Evolutionary conservation across 2,329 filamentous ascomycete species (phyloP).

Genomic region (Sodiomyces alkalinus): DNA sequence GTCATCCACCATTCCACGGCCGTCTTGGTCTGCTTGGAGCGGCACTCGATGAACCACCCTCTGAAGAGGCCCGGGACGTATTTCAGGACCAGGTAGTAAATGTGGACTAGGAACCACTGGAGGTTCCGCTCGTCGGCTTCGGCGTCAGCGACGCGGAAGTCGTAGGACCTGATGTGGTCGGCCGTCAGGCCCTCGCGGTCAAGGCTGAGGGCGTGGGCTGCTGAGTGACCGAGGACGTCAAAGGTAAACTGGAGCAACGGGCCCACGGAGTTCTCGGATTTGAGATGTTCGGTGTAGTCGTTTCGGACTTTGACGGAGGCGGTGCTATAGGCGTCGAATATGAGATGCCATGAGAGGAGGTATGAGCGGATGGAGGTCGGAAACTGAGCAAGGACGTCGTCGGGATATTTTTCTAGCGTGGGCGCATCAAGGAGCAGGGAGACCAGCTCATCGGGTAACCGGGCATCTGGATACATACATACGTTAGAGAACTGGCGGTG

Average conservation of each 20-base stretch:
- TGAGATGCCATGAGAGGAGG: slow-evolving; percentile 73
- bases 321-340: slow-evolving; percentile 72
- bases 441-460: slow-evolving; percentile 69
- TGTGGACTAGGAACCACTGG: slow-evolving; percentile 69
- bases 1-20: slow-evolving; percentile 76
- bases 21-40: slow-evolving; percentile 64
- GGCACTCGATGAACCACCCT: slow-evolving; percentile 69
- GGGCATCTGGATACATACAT: slow-evolving; percentile 39
- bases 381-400: slow-evolving; percentile 51
- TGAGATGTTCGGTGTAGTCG: slow-evolving; percentile 68
- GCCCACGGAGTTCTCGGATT: slow-evolving; percentile 51
- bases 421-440: slow-evolving; percentile 72
- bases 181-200: slow-evolving; percentile 48
- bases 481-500: too few relatives aligned
- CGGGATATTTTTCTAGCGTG: slow-evolving; percentile 49
- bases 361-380: slow-evolving; percentile 62
- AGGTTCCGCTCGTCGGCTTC: slow-evolving; percentile 57
- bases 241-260: slow-evolving; percentile 68
- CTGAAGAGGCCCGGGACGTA: slow-evolving; percentile 68
- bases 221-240: slow-evolving; percentile 68
- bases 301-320: slow-evolving; percentile 70
- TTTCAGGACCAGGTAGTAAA: slow-evolving; percentile 72
- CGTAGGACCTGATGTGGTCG: slow-evolving; percentile 39
- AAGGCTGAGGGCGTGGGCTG: slow-evolving; percentile 58
- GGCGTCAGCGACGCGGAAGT: slow-evolving; percentile 33